Base-by-base conservation (phyloP, 2,329 filamentous ascomycete genomes). In the Ophiostoma sp. region DNA sequence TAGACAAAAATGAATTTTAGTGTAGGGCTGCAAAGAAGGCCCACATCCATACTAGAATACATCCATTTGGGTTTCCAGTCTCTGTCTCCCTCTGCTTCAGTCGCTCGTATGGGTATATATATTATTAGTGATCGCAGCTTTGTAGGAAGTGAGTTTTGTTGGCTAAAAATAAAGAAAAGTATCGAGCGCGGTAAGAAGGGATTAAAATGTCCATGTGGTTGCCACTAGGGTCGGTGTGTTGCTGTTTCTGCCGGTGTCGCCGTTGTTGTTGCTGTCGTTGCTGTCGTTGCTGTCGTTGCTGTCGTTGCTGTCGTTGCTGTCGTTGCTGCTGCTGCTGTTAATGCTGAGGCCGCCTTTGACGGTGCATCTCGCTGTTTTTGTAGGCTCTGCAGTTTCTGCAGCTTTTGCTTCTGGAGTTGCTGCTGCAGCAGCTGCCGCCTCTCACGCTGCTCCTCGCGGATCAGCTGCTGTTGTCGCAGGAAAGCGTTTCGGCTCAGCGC, bases 401-500 rank as follows among this genome's bases (percentile, higher is more conserved):
- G n/a, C 36, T 55, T 42, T 41, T 62, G 45, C 14, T 64, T 67
- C 47, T 66, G 69, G 2, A 64, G 64, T 36, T 68, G 52, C 27
- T 66, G 64, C 52, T 67, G 67, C 41, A 65, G 66, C 41, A 27
- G 64, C 42, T 47, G 67, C n/a, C 64, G 63, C 4, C n/a, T n/a
- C 42, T 64, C 42, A 5, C 63, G 63, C 63, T 47, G 63, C 63
- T 64, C 42, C 14, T 64, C 63, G 18, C 63, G 63, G 16, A 64
- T n/a, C 42, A 45, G 42, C 5, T 42, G 42, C 42, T 64, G 63
- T 5, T 41, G 63, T 5, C 63, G 63, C 42, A 45, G 41, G 18
- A 44, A 64, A 3, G 63, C 66, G 6, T 67, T 38, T 41, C 68
- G 69, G 65, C 66, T 67, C 68, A 76, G 70, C 49, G 73, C 75